Evolutionary conservation across 2,329 filamentous ascomycete genomes (phyloP).

Genomic region (Paraphoma sp.): DNA sequence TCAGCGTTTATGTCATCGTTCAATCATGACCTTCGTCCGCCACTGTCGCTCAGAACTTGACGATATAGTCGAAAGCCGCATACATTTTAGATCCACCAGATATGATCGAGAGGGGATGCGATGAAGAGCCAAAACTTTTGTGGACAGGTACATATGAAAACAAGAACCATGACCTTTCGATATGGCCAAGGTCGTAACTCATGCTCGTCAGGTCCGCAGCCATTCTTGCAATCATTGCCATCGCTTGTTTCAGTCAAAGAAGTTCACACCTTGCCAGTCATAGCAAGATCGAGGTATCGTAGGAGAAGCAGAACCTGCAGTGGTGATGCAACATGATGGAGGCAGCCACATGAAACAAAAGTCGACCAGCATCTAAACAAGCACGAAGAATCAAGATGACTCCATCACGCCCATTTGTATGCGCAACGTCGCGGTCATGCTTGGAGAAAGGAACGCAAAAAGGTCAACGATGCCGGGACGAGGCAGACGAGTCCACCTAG

Average conservation of each 20-base stretch:
- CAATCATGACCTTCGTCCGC: constrained; percentile 8
- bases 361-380: constrained; percentile 26
- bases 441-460: constrained; percentile 22
- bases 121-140: constrained; percentile 44
- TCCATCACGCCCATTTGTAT: constrained; percentile 32
- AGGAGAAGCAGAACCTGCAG: constrained; percentile 10
- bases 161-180: constrained; percentile 18
- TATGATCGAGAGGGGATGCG: constrained; percentile 20
- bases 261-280: constrained; percentile 20
- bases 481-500: constrained; percentile 31
- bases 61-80: constrained; percentile 6
- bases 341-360: constrained; percentile 27
- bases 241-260: constrained; percentile 17
- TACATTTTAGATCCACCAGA: constrained; percentile 28
- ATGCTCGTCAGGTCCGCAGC: background rate
- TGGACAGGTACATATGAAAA: constrained; percentile 28
- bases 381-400: constrained; percentile 29
- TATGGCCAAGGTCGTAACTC: constrained; percentile 14
- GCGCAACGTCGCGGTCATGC: constrained; percentile 37
- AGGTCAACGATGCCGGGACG: constrained; percentile 11
- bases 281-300: constrained; percentile 5
- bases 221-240: constrained; percentile 5
- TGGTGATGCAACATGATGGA: constrained; percentile 25
- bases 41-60: background rate
- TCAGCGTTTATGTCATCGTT: constrained; percentile 4